These are phyloP conservation scores for Septoria petroselini DNA, from an alignment of 2,329 filamentous ascomycete genomes.

Conservation along the genomic window DNA sequence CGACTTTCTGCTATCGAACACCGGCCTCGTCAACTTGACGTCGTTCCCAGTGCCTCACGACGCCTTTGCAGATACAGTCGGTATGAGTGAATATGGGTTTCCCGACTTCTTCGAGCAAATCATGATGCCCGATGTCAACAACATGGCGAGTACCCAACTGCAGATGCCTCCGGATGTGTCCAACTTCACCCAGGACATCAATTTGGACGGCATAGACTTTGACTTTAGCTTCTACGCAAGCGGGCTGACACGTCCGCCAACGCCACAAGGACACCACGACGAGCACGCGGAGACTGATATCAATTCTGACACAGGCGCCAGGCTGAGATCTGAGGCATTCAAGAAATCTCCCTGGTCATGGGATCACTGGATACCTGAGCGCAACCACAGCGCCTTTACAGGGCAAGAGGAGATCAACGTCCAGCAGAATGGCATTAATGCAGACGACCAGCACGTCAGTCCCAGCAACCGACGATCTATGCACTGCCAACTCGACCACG, in stretches of 20 bases:
- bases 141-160: constrained; percentile 3
- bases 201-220: constrained; percentile 26
- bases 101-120: constrained; percentile 34
- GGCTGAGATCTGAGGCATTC: constrained; percentile 27
- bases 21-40: constrained; percentile 1
- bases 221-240: constrained; percentile 30
- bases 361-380: constrained; percentile 31
- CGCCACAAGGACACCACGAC: constrained; percentile 10
- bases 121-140: constrained; percentile 29
- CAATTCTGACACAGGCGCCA: constrained; percentile 18
- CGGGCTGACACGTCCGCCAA: constrained; percentile 25
- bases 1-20: neutral
- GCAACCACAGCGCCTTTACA: constrained; percentile 24
- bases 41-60: constrained; percentile 2
- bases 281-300: neutral
- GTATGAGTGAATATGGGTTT: constrained; percentile 20
- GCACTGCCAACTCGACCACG: constrained; percentile 26
- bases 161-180: constrained; percentile 27
- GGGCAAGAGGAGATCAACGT: constrained; percentile 30
- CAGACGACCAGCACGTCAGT: constrained; percentile 28
- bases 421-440: constrained; percentile 24
- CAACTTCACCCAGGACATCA: constrained; percentile 30
- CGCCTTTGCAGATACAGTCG: constrained; percentile 3
- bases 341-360: constrained; percentile 30
- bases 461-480: constrained; percentile 21